Evolutionary conservation across 2,329 filamentous ascomycete genomes (phyloP).

Genomic region (Pyrenochaeta sp.): DNA sequence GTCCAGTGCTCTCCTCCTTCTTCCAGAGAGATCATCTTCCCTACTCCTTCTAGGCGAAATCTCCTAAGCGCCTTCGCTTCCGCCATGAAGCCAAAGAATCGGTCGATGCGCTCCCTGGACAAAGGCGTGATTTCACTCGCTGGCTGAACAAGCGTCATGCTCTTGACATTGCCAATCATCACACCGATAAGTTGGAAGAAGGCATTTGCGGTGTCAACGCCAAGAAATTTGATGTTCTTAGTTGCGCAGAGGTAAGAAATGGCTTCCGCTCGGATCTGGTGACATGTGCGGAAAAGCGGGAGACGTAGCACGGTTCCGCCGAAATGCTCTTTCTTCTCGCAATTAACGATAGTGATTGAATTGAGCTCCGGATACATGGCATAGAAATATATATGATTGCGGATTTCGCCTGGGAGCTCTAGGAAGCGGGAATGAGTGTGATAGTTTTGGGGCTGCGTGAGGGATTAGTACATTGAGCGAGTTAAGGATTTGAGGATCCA

Average conservation of each 20-base stretch:
- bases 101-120: neutral
- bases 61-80: constrained; percentile 2
- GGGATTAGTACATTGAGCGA: neutral
- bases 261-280: constrained; percentile 30
- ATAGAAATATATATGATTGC: constrained; percentile 30
- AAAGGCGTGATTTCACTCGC: neutral
- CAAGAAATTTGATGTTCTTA: constrained; percentile 17
- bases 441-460: neutral
- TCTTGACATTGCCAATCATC: constrained; percentile 7
- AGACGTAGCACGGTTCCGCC: constrained; percentile 14
- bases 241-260: constrained; percentile 27
- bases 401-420: constrained; percentile 32
- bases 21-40: neutral
- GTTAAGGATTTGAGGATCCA: too few species aligned
- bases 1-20: neutral
- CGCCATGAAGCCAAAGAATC: constrained; percentile 5
- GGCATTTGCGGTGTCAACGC: constrained; percentile 8
- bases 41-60: constrained; percentile 2
- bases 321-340: constrained; percentile 12
- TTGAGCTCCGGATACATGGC: constrained; percentile 16
- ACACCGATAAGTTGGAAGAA: constrained; percentile 17
- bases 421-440: constrained; percentile 10
- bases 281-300: constrained; percentile 29
- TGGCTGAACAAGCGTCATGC: constrained; percentile 2
- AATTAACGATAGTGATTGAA: constrained; percentile 9